Percentiles rank a stretch among this genome's conserved stretches.
These are phyloP conservation scores for Talaromyces sp. DNA, from an alignment of 2,329 filamentous ascomycete genomes.

Conservation along the genomic window DNA sequence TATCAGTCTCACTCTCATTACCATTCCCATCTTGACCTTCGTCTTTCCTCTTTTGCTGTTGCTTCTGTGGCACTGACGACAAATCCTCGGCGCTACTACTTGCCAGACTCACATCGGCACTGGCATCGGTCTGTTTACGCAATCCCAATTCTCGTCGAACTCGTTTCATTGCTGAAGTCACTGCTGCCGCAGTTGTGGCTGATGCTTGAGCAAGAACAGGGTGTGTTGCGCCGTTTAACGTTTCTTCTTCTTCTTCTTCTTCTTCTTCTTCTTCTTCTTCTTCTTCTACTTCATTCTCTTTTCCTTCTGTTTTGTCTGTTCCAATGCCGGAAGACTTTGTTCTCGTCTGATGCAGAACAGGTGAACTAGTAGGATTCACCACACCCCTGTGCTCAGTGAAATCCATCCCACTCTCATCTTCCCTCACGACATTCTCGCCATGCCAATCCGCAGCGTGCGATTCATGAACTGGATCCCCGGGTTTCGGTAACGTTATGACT, in stretches of 20 bases:
- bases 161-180: conserved; percentile 7
- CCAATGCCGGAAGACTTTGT: neutral
- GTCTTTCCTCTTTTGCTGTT: conserved; percentile 23
- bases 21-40: conserved; percentile 20
- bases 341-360: neutral
- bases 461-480: conserved; percentile 66
- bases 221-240: conserved; percentile 6
- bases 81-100: conserved; percentile 60
- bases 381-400: conserved; percentile 17
- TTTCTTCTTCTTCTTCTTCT: conserved; percentile 17
- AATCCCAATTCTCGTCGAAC: conserved; percentile 57
- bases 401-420: conserved; percentile 7
- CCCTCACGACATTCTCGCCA: conserved; percentile 41
- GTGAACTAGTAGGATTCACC: conserved; percentile 5
- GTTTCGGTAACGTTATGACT: conserved; percentile 60
- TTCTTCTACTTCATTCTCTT: conserved; percentile 14
- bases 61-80: conserved; percentile 19
- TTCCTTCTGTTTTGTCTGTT: too few species aligned
- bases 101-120: conserved; percentile 64
- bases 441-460: conserved; percentile 69
- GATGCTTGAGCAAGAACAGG: conserved; percentile 14
- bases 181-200: conserved; percentile 16
- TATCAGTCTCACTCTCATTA: conserved; percentile 30
- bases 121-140: conserved; percentile 59
- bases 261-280: conserved; percentile 12